Evolutionary conservation across 495 filamentous ascomycete genomes (phyloP), one percentile per base, ranked within the genome.

Genomic region (Cairneyella variabilis): DNA sequence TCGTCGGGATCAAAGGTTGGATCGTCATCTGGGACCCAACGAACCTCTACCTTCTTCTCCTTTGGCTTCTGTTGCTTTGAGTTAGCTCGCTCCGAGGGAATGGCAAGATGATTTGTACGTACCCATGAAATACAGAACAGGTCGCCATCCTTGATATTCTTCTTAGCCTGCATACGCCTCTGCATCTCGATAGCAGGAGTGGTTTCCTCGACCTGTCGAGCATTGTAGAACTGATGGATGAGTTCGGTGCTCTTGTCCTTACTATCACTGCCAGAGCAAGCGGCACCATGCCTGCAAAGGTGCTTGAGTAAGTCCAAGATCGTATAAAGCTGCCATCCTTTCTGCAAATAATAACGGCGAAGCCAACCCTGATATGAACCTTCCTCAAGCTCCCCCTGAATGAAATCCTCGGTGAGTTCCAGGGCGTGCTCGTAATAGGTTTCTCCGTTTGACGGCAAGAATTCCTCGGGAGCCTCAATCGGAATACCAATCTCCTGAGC

Each of bases 181-280:
- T 84, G 84, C 48, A 96, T 86, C 69, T 96, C 91, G 9, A 83
- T 82, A 57, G 88, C 80, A 56, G 87, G 88, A 16, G 90, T 93
- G 0, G 88, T 96, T 63, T 88, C 83, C 4, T 88, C 83, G 61
- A 84, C 84, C 41, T 86, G 80, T 1, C 89, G 83, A 66, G 90
- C 88, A 60, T 82, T 82, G 60, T 91, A 83, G 75, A 91, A 96
- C 14, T 88, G 79, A 56, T 86, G 81, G 48, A 88, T 82, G 23
- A 96, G 89, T 40, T 95, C 90, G 10, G 84, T 81, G 41, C 86
- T 96, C 74, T 90, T 92, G 60, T 99, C 95, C 65, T 95, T 96
- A 23, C 78, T 77, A 54, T 99, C 95, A 7, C 77, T 80, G 37
- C 80, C 84, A 56, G 90, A 83, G 60, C 95, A 90, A 2, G 72